These are phyloP conservation scores for Nannochloropsis salina DNA, from an alignment of 108 stramenopile species.

Conservation along the genomic window DNA sequence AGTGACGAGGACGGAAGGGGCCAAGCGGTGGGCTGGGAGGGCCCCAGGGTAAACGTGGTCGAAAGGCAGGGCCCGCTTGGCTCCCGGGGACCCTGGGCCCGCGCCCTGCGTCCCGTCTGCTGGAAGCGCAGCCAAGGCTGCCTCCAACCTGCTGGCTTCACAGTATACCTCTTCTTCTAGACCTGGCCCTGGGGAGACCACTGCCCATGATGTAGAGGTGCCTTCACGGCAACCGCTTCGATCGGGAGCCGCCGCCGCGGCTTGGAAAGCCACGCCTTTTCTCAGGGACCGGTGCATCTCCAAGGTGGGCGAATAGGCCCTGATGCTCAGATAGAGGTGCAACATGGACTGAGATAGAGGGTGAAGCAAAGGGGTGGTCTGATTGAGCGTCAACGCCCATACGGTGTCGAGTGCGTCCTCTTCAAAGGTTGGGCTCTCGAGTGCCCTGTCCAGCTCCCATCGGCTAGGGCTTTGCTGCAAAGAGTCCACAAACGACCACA, in stretches of 20 bases:
- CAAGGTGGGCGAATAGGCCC: background rate
- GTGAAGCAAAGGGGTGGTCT: background rate
- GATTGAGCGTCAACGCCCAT: background rate
- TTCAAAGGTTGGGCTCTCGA: background rate
- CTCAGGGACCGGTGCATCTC: constrained; percentile 19
- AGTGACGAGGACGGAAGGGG: background rate
- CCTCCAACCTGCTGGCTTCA: background rate
- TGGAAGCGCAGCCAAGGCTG: background rate
- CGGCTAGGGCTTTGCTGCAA: background rate
- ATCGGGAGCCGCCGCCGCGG: background rate
- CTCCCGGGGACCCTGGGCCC: background rate
- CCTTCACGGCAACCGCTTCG: background rate
- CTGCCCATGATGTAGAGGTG: background rate
- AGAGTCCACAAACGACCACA: background rate
- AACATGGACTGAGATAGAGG: background rate
- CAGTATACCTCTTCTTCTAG: background rate
- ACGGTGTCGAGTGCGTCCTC: background rate
- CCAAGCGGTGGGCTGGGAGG: background rate
- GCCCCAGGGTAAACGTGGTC: background rate
- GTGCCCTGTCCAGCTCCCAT: background rate
- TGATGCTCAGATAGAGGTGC: background rate
- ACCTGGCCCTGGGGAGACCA: background rate
- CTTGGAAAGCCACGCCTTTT: background rate
- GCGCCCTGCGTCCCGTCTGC: background rate
- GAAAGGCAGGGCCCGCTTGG: background rate